Base-by-base conservation (phyloP, 306 rosid species). In the Castanea mollissima region DNA sequence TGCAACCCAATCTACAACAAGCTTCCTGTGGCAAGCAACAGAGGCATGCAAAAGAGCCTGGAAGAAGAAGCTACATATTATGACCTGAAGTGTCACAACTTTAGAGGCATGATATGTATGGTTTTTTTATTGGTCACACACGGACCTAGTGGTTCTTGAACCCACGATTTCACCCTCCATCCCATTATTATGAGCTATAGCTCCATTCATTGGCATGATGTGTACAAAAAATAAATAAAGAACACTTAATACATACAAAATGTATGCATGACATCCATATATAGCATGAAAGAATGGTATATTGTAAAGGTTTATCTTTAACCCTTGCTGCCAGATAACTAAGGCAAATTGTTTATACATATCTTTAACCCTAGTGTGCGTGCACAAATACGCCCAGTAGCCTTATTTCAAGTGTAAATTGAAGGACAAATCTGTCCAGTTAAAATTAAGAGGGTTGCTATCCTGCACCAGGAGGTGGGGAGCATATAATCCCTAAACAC, bases 1-100 rank as follows among this genome's bases (percentile, higher is more conserved):
- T 46, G 96, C 87, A 71, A 93, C 96, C 96, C 97, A 93, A 72
- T 91, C 92, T 67, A 93, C 90, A 49, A 83, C 13, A 88, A 93
- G 92, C 79, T 89, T 91, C 6, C 85, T 89, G 21, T 44, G 83
- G 81, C 83, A 83, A 63, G 92, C 91, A 64, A 91, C 97, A 49
- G 96, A 81, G 58, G 96, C 97, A 80, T 91, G 97, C 80, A 91
- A 73, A 82, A 93, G 97, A 62, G 97, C 97, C 97, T 93, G 84
- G 73, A 16, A 70, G 21, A 74, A 73, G 75, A 83, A 79, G 58
- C 31, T 46, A 67, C 35, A 44, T 49, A 72, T 77, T 86, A 86
- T 72, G 27, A 77, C 78, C 51, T 23, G 31, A 77, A 74, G 57
- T 56, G 67, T 4, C 20, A 29, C 11, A 78, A 57, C 64, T 57